Evolutionary conservation across 345 rosid genomes (phyloP).

Genomic region (Erysimum cheiranthoides): DNA sequence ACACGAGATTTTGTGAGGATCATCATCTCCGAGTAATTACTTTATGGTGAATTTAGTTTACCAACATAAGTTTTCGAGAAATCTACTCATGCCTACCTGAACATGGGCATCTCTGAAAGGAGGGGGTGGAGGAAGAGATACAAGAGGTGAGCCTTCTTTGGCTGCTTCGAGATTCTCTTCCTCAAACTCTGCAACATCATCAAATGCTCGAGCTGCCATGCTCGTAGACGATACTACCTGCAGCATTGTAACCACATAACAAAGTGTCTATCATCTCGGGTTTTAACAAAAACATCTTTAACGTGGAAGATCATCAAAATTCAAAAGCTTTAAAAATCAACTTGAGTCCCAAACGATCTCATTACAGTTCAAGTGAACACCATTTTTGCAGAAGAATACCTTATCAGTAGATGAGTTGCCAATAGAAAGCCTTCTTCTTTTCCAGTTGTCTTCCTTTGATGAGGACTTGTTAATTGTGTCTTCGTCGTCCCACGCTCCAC

Average conservation of each 20-base stretch:
- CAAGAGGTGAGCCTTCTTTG: slow-evolving; percentile 50
- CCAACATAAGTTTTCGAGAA: not conserved
- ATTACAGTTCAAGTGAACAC: slow-evolving; percentile 8
- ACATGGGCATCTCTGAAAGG: slow-evolving; percentile 49
- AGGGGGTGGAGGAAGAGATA: slow-evolving; percentile 59
- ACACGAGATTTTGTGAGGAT: not conserved
- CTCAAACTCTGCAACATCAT: slow-evolving; percentile 59
- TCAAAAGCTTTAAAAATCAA: not conserved
- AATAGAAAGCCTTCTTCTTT: slow-evolving; percentile 54
- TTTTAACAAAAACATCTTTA: slow-evolving; percentile 3
- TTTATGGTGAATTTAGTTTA: not conserved
- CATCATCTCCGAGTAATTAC: not conserved
- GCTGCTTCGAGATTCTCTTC: slow-evolving; percentile 55
- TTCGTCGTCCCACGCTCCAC: slow-evolving; percentile 46
- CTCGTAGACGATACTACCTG: slow-evolving; percentile 61
- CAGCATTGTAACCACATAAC: not conserved
- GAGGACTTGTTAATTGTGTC: slow-evolving; percentile 41
- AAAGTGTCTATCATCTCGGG: slow-evolving; percentile 1
- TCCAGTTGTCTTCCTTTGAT: slow-evolving; percentile 55
- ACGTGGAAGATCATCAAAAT: not conserved
- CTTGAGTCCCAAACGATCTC: not conserved
- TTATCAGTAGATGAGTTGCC: slow-evolving; percentile 54
- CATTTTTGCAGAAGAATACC: slow-evolving; percentile 44
- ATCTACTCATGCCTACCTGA: slow-evolving; percentile 35
- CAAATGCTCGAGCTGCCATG: slow-evolving; percentile 73